Base-by-base conservation (phyloP, 441 rosid genomes). In the Euphorbia corollata region DNA sequence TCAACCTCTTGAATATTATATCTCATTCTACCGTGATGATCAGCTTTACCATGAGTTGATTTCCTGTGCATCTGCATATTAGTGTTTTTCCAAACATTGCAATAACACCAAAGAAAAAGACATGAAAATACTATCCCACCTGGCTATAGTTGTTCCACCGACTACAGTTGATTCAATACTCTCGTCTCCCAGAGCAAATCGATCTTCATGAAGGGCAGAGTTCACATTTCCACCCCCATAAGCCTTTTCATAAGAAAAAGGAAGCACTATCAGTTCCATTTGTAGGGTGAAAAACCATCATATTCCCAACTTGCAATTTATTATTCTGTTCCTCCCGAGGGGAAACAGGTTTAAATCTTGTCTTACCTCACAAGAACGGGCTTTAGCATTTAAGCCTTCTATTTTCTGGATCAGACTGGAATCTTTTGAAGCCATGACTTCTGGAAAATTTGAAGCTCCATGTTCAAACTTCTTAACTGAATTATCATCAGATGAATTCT, bases 401-500 rank as follows among this genome's bases (percentile, higher is more conserved):
- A 95, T 92, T 80, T 95, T 90, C 85, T 84, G 88, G 70, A 95
- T 87, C 78, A 88, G 77, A 80, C 78, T 80, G 61, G 88, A 74
- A 79, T 84, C 92, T 77, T 75, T 84, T 32, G 85, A 64, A 56
- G 65, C 65, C 0, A 71, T 61, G 45, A 65, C 75, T 72, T 77
- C 85, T 59, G 79, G 71, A 32, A 48, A 12, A 12, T 55, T 51
- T 73, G 73, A 56, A 59, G 57, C 60, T 63, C 65, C 64, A 65
- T 67, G 71, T 66, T 68, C 72, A 47, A 61, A 50, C 72, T 73
- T 78, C 71, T 75, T 72, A 64, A 48, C 77, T 47, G 75, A 71
- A 64, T 64, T 61, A 24, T 77, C 79, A 69, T 68, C 86, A 80
- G 71, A 61, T 71, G 72, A 73, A 78, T 79, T 78, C 41, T 65